Evolutionary conservation across 345 rosid genomes (phyloP).

Genomic region (Dovyalis caffra): DNA sequence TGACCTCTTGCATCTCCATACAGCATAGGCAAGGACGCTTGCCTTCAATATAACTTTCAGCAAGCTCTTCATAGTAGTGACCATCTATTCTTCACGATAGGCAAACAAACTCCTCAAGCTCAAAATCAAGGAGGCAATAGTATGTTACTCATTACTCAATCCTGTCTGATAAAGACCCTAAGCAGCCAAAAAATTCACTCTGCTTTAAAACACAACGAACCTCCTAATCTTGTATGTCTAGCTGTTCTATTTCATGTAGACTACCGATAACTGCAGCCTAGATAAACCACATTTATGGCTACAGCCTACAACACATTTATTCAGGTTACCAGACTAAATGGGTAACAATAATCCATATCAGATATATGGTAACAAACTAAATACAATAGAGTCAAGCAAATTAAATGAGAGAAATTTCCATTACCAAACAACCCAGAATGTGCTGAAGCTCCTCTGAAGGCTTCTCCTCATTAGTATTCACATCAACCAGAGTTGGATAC

Average conservation of each 20-base stretch:
- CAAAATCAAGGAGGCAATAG: neutral
- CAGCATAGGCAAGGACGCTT: neutral
- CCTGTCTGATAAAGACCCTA: neutral
- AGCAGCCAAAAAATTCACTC: neutral
- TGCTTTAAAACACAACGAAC: neutral
- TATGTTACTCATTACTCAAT: no score
- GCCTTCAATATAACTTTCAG: neutral
- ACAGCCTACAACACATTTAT: neutral
- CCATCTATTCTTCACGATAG: neutral
- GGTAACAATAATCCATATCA: neutral
- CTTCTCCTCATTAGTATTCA: slow-evolving; percentile 66
- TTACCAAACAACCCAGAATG: slow-evolving; percentile 78
- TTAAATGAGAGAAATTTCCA: slow-evolving; percentile 16
- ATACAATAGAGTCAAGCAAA: neutral
- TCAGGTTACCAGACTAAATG: neutral
- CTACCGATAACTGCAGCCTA: neutral
- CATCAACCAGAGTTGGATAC: slow-evolving; percentile 82
- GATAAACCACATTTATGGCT: neutral
- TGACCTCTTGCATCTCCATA: neutral
- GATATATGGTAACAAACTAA: neutral
- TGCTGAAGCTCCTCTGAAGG: slow-evolving; percentile 83
- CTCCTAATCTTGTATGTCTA: neutral
- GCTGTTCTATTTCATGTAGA: neutral
- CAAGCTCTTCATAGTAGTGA: neutral
- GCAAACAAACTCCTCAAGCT: neutral